phyloP scores from a whole-genome alignment of 2,329 filamentous ascomycete genomes.

The Claviceps capensis region DNA sequence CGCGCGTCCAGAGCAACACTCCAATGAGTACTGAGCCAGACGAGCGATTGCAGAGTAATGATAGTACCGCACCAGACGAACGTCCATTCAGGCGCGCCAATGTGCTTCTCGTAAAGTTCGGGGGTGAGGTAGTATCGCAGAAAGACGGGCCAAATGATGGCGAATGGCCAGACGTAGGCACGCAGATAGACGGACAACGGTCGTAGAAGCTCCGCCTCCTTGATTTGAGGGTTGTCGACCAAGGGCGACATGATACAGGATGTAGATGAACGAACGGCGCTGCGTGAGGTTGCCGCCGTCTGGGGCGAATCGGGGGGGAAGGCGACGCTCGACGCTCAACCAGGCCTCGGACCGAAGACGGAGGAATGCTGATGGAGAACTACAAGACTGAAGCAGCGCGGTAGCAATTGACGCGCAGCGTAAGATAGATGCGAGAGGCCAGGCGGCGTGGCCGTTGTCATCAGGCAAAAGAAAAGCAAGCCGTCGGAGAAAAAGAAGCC shows the following conservation, averaged over 20 bases:
- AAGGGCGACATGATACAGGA: constrained; percentile 53
- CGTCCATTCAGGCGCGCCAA: constrained; percentile 93
- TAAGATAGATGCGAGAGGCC: background rate
- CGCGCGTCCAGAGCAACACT: constrained; percentile 73
- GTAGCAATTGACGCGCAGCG: background rate
- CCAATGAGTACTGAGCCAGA: constrained; percentile 97
- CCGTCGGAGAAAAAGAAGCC: background rate
- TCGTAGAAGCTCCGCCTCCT: constrained; percentile 74
- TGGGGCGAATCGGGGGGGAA: constrained; percentile 1
- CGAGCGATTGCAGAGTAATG: constrained; percentile 70
- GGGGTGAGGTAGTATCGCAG: constrained; percentile 73
- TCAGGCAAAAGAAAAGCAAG: background rate
- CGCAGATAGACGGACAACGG: constrained; percentile 71
- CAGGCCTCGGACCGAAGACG: background rate
- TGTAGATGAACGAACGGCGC: constrained; percentile 4
- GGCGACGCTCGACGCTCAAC: background rate
- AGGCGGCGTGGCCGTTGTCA: constrained; percentile 4
- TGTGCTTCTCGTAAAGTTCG: constrained; percentile 79
- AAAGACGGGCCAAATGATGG: constrained; percentile 84
- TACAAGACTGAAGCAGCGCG: background rate
- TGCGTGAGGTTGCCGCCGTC: background rate
- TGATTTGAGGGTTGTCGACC: constrained; percentile 84
- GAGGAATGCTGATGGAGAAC: background rate
- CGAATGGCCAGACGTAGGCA: constrained; percentile 86
- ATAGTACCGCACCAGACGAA: constrained; percentile 89